Conservation (phyloP, 768 basidiomycete species). For the Tricholoma sp. region DNA sequence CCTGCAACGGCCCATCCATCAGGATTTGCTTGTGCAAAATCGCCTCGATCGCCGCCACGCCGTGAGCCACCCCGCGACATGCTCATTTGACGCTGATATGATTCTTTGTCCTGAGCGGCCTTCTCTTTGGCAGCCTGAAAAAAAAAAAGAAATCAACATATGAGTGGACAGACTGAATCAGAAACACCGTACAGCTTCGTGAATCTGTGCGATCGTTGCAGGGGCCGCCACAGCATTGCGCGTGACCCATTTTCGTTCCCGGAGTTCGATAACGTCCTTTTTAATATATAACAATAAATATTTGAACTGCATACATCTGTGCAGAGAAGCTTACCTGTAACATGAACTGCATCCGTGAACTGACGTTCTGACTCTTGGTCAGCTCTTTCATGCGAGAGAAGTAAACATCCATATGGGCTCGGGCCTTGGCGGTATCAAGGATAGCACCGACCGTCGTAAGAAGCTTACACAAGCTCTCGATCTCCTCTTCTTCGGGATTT, state of each 20-base stretch:
- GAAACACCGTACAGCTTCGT: constrained; percentile 63
- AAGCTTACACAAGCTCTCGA: constrained; percentile 93
- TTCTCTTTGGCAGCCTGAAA: constrained; percentile 79
- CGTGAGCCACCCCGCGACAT: constrained; percentile 92
- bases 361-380: constrained; percentile 66
- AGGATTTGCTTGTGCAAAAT: constrained; percentile 52
- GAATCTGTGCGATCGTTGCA: constrained; percentile 83
- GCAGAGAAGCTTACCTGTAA: constrained; percentile 62
- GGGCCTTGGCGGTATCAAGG: constrained; percentile 79
- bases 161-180: not conserved
- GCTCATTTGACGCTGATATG: constrained; percentile 53
- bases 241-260: constrained; percentile 75
- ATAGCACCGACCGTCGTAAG: constrained; percentile 81
- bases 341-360: constrained; percentile 92
- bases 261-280: constrained; percentile 89
- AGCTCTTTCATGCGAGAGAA: constrained; percentile 88
- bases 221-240: constrained; percentile 74
- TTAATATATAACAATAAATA: constrained; percentile 4
- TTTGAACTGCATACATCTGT: not conserved
- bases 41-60: constrained; percentile 70
- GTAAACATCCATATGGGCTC: constrained; percentile 87
- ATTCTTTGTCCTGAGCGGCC: constrained; percentile 57
- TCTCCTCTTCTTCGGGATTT: constrained; percentile 96
- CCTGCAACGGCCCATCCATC: constrained; percentile 89
- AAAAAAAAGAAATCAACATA: constrained; percentile 1